These are phyloP conservation scores for Kwoniella shivajii DNA, from an alignment of 1,284 basidiomycete species.

Conservation along the genomic window DNA sequence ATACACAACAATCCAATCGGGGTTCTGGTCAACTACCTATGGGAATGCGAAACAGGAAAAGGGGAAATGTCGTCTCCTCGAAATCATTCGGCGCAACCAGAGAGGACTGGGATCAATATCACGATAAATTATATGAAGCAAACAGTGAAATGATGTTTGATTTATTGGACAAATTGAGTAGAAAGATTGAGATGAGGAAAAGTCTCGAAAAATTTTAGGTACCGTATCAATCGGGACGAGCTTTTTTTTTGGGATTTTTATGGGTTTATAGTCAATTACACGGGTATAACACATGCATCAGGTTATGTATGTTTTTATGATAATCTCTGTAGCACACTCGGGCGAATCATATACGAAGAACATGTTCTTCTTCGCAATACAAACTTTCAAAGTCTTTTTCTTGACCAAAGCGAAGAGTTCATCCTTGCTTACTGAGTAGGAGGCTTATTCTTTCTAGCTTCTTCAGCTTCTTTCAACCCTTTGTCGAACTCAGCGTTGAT, in stretches of 20 bases:
- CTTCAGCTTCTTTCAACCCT: neutral
- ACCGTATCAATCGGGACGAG: no score
- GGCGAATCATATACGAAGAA: no score
- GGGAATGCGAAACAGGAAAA: no score
- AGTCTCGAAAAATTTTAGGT: no score
- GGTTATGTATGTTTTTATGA: neutral
- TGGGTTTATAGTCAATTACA: no score
- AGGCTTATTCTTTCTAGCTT: neutral
- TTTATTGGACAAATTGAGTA: neutral
- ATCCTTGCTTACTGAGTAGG: no score
- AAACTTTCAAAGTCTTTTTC: neutral
- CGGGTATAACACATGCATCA: no score
- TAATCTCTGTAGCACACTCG: neutral
- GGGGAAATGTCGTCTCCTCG: no score
- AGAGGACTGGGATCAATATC: constrained; percentile 14
- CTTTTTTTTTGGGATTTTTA: neutral
- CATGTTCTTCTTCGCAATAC: neutral
- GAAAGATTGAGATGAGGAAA: neutral
- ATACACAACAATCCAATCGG: no score
- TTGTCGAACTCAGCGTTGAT: constrained; percentile 1
- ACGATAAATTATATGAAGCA: constrained; percentile 5
- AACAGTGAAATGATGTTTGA: constrained; percentile 15
- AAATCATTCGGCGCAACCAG: neutral
- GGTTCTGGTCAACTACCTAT: no score
- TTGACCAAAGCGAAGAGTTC: no score